A percentile compares a stretch with the other conserved stretches of the same genome.
Evolutionary conservation across 192 early-diverging fungal species (phyloP).

Genomic region (Rhizophagus clarus): DNA sequence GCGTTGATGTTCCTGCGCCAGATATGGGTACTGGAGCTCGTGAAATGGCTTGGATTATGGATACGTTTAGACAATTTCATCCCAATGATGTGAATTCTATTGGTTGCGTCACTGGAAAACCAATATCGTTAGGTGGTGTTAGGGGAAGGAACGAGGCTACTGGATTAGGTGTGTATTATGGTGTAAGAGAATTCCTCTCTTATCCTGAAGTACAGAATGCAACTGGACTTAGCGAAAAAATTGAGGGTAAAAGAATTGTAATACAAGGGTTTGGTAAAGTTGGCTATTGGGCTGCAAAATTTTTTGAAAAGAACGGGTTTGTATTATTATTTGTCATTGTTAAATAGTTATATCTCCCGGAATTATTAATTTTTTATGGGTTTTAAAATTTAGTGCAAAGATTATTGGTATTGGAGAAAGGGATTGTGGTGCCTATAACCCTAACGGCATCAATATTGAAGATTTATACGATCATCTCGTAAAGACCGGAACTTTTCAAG

Average conservation of each 20-base stretch:
- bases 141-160: conserved; percentile 83
- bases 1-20: conserved; percentile 81
- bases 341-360: not conserved
- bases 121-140: conserved; percentile 76
- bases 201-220: conserved; percentile 79
- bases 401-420: conserved; percentile 74
- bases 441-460: conserved; percentile 67
- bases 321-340: not conserved
- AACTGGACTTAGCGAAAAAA: conserved; percentile 60
- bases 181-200: conserved; percentile 76
- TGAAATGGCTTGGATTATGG: conserved; percentile 88
- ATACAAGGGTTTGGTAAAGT: conserved; percentile 89
- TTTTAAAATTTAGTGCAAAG: conserved; percentile 56
- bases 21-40: conserved; percentile 80
- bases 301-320: conserved; percentile 72
- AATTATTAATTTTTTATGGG: not conserved
- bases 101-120: conserved; percentile 84
- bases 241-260: conserved; percentile 64
- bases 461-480: conserved; percentile 64
- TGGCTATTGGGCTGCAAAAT: conserved; percentile 81
- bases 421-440: conserved; percentile 66
- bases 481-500: conserved; percentile 68
- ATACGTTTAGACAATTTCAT: conserved; percentile 85
- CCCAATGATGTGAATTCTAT: conserved; percentile 77
- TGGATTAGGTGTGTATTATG: conserved; percentile 80